phyloP scores from a whole-genome alignment of 1,284 basidiomycete genomes.

The Cryptococcus sp. region DNA sequence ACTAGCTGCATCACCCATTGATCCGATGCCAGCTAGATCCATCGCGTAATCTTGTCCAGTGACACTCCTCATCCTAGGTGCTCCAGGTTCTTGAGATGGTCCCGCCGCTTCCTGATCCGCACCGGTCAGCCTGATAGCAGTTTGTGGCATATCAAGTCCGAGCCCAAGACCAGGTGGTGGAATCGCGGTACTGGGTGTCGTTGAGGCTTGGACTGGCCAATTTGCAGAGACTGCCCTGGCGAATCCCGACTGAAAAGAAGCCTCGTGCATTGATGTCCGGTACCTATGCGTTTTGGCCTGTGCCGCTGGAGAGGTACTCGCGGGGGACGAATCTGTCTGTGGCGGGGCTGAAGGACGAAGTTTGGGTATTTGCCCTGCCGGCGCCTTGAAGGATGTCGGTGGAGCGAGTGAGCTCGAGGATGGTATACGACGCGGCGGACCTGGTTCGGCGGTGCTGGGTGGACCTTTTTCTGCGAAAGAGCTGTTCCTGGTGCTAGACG shows the following conservation, averaged over 20 bases:
- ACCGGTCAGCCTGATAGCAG: background rate
- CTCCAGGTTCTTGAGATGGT: constrained; percentile 8
- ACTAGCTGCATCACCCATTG: constrained; percentile 50
- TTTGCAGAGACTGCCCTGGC: background rate
- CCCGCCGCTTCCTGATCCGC: constrained; percentile 11
- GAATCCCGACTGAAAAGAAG: constrained; percentile 15
- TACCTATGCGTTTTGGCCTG: constrained; percentile 22
- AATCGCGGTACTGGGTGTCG: background rate
- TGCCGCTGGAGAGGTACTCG: constrained; percentile 1
- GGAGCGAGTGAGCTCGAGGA: constrained; percentile 13
- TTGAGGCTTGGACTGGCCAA: background rate
- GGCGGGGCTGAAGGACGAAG: constrained; percentile 30
- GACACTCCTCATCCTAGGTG: constrained; percentile 1
- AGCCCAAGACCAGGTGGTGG: constrained; percentile 19
- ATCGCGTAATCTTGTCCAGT: constrained; percentile 22
- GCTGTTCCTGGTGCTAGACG: constrained; percentile 21
- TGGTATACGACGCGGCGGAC: background rate
- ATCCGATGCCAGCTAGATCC: constrained; percentile 35
- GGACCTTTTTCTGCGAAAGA: constrained; percentile 5
- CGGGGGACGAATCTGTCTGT: constrained; percentile 11
- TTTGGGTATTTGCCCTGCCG: constrained; percentile 10
- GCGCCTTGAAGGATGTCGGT: constrained; percentile 23
- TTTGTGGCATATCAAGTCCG: constrained; percentile 23
- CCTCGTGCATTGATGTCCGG: constrained; percentile 37
- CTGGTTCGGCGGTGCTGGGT: background rate